Base-by-base conservation (phyloP, 768 basidiomycete species). In the Guyanaporus albipodus region DNA sequence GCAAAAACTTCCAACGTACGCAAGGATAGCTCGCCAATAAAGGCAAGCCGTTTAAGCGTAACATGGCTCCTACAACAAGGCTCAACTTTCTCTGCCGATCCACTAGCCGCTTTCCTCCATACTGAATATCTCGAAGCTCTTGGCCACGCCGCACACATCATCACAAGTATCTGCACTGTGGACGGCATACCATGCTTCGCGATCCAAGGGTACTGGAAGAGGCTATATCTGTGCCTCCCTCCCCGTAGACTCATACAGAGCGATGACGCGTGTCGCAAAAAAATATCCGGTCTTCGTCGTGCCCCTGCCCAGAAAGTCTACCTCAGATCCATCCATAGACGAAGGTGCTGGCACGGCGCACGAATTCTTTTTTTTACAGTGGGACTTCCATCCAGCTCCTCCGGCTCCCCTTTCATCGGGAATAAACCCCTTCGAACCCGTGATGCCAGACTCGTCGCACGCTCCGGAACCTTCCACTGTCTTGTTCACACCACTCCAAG, bases 401-500 rank as follows among this genome's bases (percentile, higher is more conserved):
- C 76, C 75, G 1, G 66, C 73, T 5, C 85, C 87, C 6, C 67
- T 73, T 2, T 60, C 71, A n/a, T 60, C 55, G 14, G 67, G 71
- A 32, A 46, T 56, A 24, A 72, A 82, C 57, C 69, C 71, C 5
- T 79, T 81, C 62, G 53, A 70, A 36, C 63, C 70, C 49, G 62
- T 49, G 56, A 26, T 46, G 56, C 17, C 58, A 49, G 26, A 49
- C 50, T 12, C 47, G 57, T 22, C 53, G 6, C 58, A 61, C 12
- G 79, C 80, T 54, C 78, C 80, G 14, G 73, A 70, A 42, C 70
- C 69, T 3, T 80, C 92, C 6, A 93, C 92, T 0, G 75, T 95
- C 42, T 74, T 98, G 28, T 95, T 95, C 72, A 93, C 96, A 0
- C 89, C 94, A 2, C 74, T 98, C 34, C 85, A 87, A 55, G 95